Conservation (phyloP, 1,139 yeast genomes). For the Protomyces gravidus region DNA sequence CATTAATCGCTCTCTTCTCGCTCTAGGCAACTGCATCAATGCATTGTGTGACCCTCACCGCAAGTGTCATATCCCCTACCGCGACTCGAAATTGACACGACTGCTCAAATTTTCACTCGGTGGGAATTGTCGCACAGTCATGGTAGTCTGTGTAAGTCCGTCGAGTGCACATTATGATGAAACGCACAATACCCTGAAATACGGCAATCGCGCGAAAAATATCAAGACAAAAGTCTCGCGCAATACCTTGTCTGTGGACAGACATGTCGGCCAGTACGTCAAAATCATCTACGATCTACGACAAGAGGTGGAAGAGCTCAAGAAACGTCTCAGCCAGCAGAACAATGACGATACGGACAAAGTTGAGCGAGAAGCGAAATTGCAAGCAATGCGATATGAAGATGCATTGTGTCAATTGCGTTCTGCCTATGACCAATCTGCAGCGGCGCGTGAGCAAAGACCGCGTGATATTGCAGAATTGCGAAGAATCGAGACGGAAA, state of each 20-base stretch:
- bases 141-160: slow-evolving; percentile 65
- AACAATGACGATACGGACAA: slow-evolving; percentile 13
- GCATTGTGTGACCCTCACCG: slow-evolving; percentile 74
- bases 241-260: slow-evolving; percentile 69
- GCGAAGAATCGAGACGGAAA: slow-evolving; percentile 8
- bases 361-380: slow-evolving; percentile 15
- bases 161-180: slow-evolving; percentile 72
- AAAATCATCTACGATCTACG: slow-evolving; percentile 82
- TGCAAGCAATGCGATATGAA: slow-evolving; percentile 16
- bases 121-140: slow-evolving; percentile 80
- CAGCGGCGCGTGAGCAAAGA: slow-evolving; percentile 6
- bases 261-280: slow-evolving; percentile 83
- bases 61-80: slow-evolving; percentile 74
- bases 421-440: slow-evolving; percentile 14
- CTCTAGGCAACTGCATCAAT: slow-evolving; percentile 89
- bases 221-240: slow-evolving; percentile 76
- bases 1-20: slow-evolving; percentile 83
- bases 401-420: slow-evolving; percentile 17
- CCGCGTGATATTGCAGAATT: slow-evolving; percentile 13
- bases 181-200: slow-evolving; percentile 78
- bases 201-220: slow-evolving; percentile 90
- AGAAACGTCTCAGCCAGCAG: slow-evolving; percentile 41
- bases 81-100: slow-evolving; percentile 88
- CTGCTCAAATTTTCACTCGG: slow-evolving; percentile 85
- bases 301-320: slow-evolving; percentile 66